Evolutionary conservation across 169 alveolate genomes (phyloP), one percentile per base, ranked within the genome.

Genomic region (Perkinsus olseni): DNA sequence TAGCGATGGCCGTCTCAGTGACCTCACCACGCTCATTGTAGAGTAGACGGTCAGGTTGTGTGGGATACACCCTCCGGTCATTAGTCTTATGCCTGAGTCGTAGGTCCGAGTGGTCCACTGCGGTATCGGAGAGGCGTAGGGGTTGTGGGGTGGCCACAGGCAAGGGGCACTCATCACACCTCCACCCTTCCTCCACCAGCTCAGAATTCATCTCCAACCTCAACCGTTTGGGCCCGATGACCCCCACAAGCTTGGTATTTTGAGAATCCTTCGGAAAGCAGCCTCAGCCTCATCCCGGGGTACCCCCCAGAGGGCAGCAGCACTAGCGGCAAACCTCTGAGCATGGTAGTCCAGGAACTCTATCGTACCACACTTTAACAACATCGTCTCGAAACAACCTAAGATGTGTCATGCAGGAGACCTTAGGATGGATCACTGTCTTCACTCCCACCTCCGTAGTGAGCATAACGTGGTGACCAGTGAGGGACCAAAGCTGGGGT

Each of bases 21-120:
- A 91, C 74, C 37, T 91, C 92, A 38, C 92, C 74, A 91, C 92
- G 92, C 20, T 38, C 38, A 40, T 91, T 91, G 20, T 24, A 91
- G 11, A 91, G 74, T 31, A 91, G 31, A 24, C 38, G 0, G 0
- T 8, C 13, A 62, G 34, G 1, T 24, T 62, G 37, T 62, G 17
- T 3, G 82, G 82, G 82, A 62, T 62, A 62, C 31, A 62, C 10
- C 28, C 82, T 62, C 34, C 82, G 28, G 17, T 62, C 82, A 62
- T 13, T 62, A 3, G 82, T 62, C 82, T 62, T 62, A 62, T 62
- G 82, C 28, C 34, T 21, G 8, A 62, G 82, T 24, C 82, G 1
- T 21, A 62, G 28, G 34, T 62, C 82, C 28, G 82, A 21, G 34
- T 62, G 82, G 34, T 62, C 82, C 28, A 62, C 82, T 6, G 36